phyloP scores from a whole-genome alignment of 2,329 filamentous ascomycete genomes.

The Pseudogymnoascus sp. region DNA sequence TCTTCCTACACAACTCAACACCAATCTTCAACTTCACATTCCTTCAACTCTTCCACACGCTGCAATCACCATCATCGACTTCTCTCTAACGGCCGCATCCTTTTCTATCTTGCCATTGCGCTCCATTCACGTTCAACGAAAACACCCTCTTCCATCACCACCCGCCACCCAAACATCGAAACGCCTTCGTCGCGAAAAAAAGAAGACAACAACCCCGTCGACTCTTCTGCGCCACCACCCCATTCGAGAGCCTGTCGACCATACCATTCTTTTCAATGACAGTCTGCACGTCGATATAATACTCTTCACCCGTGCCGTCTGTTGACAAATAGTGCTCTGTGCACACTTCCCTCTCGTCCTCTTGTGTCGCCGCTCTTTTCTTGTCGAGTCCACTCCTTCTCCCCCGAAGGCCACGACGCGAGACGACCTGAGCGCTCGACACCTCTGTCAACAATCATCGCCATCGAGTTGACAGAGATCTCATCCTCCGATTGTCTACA shows the following conservation, averaged over 20 bases:
- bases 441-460: conserved; percentile 15
- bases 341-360: conserved; percentile 4
- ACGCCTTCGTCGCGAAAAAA: conserved; percentile 3
- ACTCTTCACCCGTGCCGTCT: not conserved
- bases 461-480: not conserved
- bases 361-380: conserved; percentile 14
- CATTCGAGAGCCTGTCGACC: not conserved
- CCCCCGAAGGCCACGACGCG: conserved; percentile 14
- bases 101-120: conserved; percentile 13
- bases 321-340: not conserved
- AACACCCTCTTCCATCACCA: not conserved
- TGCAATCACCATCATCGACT: conserved; percentile 14
- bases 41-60: not conserved
- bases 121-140: not conserved
- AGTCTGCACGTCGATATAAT: not conserved
- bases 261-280: conserved; percentile 2
- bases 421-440: conserved; percentile 16
- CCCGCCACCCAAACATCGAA: conserved; percentile 2
- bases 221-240: not conserved
- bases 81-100: conserved; percentile 5
- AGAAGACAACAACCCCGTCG: not conserved
- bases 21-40: conserved; percentile 5
- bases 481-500: not conserved
- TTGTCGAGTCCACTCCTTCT: conserved; percentile 14
- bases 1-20: not conserved